A percentile compares a stretch with the other conserved stretches of the same genome.
These are phyloP conservation scores for Phytophthora ohioensis DNA, from an alignment of 352 stramenopile species.

Conservation along the genomic window DNA sequence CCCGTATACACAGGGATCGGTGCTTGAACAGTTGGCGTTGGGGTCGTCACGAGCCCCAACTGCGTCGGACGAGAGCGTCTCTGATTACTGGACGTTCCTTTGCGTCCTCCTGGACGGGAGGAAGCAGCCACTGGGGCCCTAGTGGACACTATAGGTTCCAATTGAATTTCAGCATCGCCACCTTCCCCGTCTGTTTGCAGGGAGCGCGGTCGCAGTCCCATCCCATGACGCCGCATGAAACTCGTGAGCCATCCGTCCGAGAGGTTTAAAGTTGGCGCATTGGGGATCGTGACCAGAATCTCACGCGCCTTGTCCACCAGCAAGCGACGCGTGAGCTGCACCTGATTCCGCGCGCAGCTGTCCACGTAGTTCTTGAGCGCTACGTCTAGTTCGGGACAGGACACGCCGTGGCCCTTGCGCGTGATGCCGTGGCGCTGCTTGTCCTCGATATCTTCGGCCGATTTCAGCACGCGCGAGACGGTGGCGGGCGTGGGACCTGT, in stretches of 20 bases:
- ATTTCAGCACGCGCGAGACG: constrained; percentile 40
- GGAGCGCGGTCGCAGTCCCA: constrained; percentile 33
- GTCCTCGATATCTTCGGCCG: constrained; percentile 37
- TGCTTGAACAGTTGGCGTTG: background rate
- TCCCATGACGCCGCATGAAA: constrained; percentile 41
- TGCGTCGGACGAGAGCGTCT: constrained; percentile 19
- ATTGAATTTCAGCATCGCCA: constrained; percentile 24
- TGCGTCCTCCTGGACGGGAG: constrained; percentile 9
- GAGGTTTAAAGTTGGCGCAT: constrained; percentile 34
- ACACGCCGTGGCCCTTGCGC: constrained; percentile 38
- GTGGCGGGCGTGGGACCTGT: constrained; percentile 28
- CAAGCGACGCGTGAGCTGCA: constrained; percentile 35
- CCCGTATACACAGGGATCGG: constrained; percentile 29
- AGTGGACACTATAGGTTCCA: constrained; percentile 6
- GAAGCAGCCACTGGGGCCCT: constrained; percentile 5
- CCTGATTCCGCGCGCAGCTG: constrained; percentile 17
- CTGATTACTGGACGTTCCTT: background rate
- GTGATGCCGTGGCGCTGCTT: constrained; percentile 39
- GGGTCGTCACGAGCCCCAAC: constrained; percentile 24
- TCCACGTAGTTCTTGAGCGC: constrained; percentile 36
- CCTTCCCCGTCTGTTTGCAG: constrained; percentile 36
- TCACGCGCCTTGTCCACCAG: constrained; percentile 34
- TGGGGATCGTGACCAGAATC: constrained; percentile 30
- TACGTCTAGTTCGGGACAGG: constrained; percentile 32
- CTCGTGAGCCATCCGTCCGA: constrained; percentile 44